Conservation (phyloP, 2,329 filamentous ascomycete genomes). For the Emergomyces pasteurianus region DNA sequence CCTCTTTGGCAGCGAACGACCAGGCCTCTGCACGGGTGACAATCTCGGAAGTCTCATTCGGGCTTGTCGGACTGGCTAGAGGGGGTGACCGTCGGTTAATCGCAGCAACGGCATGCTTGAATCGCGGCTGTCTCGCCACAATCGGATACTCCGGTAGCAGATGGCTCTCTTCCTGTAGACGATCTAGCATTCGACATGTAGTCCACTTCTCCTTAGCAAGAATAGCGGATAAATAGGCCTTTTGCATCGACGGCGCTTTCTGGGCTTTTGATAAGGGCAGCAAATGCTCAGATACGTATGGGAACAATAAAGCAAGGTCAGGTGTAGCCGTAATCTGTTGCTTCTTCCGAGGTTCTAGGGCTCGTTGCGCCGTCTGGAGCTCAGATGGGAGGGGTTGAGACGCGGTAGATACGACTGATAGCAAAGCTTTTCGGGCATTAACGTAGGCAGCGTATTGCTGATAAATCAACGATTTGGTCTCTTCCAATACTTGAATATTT, state of each 20-base stretch:
- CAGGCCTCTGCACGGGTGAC: conserved; percentile 26
- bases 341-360: neutral
- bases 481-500: conserved; percentile 18
- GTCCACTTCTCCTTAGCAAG: conserved; percentile 28
- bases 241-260: conserved; percentile 26
- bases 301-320: conserved; percentile 12
- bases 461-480: conserved; percentile 22
- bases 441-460: conserved; percentile 27
- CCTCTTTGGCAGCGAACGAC: conserved; percentile 29
- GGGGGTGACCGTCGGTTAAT: conserved; percentile 14
- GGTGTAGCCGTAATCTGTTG: neutral
- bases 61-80: conserved; percentile 8
- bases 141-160: conserved; percentile 32
- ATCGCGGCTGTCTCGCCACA: conserved; percentile 24
- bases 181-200: conserved; percentile 25
- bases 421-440: conserved; percentile 23
- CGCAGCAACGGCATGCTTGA: conserved; percentile 22
- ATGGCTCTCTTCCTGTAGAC: conserved; percentile 31
- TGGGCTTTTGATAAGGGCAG: conserved; percentile 25
- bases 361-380: conserved; percentile 5
- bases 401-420: conserved; percentile 25
- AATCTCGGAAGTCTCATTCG: conserved; percentile 20
- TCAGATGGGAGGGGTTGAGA: conserved; percentile 22
- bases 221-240: conserved; percentile 25
- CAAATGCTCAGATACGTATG: conserved; percentile 22